These are phyloP conservation scores for Phytophthora hibernalis DNA, from an alignment of 352 stramenopile species.

Conservation along the genomic window DNA sequence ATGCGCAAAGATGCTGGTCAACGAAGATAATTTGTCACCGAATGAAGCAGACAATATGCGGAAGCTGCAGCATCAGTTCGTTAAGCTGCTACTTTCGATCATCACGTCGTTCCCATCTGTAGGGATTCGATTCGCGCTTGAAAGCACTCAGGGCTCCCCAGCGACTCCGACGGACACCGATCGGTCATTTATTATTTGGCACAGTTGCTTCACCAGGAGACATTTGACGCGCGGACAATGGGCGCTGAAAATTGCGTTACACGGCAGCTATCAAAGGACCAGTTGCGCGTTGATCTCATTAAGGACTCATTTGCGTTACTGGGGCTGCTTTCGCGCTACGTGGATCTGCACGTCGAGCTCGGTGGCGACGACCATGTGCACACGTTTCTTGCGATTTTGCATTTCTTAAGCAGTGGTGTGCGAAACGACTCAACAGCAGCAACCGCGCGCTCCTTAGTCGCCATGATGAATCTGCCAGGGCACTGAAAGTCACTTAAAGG, in stretches of 20 bases:
- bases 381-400: constrained; percentile 64
- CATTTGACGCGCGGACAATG: constrained; percentile 54
- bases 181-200: constrained; percentile 72
- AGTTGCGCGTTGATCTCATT: constrained; percentile 46
- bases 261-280: constrained; percentile 34
- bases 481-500: too few relatives aligned
- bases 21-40: constrained; percentile 10
- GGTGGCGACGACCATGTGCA: constrained; percentile 60
- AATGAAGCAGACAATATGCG: constrained; percentile 34
- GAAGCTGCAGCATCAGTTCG: constrained; percentile 60
- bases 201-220: constrained; percentile 69
- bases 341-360: constrained; percentile 67
- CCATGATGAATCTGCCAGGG: constrained; percentile 34
- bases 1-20: constrained; percentile 66
- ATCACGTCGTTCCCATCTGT: constrained; percentile 61
- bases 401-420: constrained; percentile 45
- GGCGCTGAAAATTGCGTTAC: constrained; percentile 31
- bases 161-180: constrained; percentile 57
- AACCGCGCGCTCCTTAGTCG: constrained; percentile 52
- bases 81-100: constrained; percentile 67
- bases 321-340: constrained; percentile 65
- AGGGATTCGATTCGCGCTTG: constrained; percentile 73
- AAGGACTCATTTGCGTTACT: constrained; percentile 68
- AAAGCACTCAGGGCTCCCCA: constrained; percentile 63
- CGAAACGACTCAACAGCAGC: constrained; percentile 61